phyloP scores from a whole-genome alignment of 2,329 filamentous ascomycete genomes.

The Knufia petricola region DNA sequence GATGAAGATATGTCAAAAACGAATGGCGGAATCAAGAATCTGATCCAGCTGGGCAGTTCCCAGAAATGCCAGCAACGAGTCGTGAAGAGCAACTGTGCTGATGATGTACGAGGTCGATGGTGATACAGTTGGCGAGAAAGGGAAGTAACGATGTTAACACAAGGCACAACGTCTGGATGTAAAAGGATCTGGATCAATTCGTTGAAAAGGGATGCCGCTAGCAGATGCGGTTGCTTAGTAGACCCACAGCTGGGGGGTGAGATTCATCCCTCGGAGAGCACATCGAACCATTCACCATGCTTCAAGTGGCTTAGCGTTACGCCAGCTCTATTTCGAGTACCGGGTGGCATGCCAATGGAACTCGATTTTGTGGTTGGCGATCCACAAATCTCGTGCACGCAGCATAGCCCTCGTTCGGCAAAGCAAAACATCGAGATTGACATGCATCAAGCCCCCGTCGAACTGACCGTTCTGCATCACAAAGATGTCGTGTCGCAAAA shows the following conservation, averaged over 20 bases:
- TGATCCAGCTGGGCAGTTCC: not conserved
- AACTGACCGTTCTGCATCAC: no score
- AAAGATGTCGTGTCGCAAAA: no score
- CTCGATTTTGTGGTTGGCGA: not conserved
- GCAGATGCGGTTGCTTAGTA: not conserved
- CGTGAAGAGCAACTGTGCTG: not conserved
- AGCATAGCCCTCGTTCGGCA: not conserved
- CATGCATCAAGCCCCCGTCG: no score
- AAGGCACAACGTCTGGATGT: not conserved
- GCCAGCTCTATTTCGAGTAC: not conserved
- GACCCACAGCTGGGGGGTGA: not conserved
- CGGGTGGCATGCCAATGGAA: not conserved
- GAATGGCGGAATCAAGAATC: not conserved
- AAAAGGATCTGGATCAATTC: not conserved
- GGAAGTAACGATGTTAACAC: not conserved
- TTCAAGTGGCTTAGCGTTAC: not conserved
- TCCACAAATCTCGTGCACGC: not conserved
- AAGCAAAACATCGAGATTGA: not conserved
- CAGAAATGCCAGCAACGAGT: not conserved
- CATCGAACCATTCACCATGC: not conserved
- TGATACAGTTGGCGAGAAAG: not conserved
- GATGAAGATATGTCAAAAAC: not conserved
- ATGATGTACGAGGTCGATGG: not conserved
- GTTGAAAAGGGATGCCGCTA: conserved; percentile 4
- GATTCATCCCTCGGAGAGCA: not conserved